Conservation (phyloP, 148 eudicot genomes). For the Selenicereus undatus region DNA sequence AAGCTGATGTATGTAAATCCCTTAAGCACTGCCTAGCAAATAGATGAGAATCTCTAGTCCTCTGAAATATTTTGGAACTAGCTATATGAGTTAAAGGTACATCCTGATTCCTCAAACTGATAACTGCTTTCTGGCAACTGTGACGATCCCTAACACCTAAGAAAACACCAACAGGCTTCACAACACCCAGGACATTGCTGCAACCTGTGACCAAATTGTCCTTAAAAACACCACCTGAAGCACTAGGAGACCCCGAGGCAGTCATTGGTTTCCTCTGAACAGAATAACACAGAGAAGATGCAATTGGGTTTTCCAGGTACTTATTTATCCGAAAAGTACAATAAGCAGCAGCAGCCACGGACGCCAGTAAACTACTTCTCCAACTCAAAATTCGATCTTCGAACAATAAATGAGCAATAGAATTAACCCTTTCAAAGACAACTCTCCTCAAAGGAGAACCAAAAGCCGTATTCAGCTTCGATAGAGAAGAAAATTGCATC, state of each 20-base stretch:
- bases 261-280: constrained; percentile 39
- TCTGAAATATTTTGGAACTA: constrained; percentile 12
- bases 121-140: constrained; percentile 36
- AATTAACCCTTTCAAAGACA: constrained; percentile 20
- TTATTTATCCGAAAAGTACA: constrained; percentile 18
- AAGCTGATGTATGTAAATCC: constrained; percentile 14
- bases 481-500: constrained; percentile 44
- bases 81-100: background rate
- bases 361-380: constrained; percentile 12
- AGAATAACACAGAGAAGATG: background rate
- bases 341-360: constrained; percentile 4
- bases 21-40: constrained; percentile 28
- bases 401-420: constrained; percentile 9
- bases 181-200: constrained; percentile 38
- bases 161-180: constrained; percentile 45
- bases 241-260: constrained; percentile 50
- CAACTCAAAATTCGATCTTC: constrained; percentile 11
- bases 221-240: constrained; percentile 54
- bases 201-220: constrained; percentile 38
- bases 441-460: constrained; percentile 32
- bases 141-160: constrained; percentile 38
- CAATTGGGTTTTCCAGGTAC: constrained; percentile 18
- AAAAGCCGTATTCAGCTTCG: constrained; percentile 40
- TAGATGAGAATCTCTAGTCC: constrained; percentile 26
- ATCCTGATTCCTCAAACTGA: constrained; percentile 46